These are phyloP conservation scores for Rhizopogon sp. DNA, from an alignment of 768 basidiomycete genomes.

Conservation along the genomic window DNA sequence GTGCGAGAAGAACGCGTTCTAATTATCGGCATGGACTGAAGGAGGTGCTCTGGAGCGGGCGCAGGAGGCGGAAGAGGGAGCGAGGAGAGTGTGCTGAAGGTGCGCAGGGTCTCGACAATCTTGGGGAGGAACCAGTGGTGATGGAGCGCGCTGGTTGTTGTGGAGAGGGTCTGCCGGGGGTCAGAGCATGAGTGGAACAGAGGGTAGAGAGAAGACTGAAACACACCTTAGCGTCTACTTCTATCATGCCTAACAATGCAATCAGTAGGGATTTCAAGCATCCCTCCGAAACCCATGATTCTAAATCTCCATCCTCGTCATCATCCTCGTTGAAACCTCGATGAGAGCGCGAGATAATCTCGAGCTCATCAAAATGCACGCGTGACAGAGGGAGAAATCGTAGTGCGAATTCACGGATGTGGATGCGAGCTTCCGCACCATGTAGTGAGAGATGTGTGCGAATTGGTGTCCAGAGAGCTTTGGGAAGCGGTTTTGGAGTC, in stretches of 20 bases:
- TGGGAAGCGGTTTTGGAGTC: slow-evolving; percentile 36
- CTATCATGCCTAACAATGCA: slow-evolving; percentile 52
- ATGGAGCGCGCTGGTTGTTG: background rate
- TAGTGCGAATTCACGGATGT: slow-evolving; percentile 70
- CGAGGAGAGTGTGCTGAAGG: slow-evolving; percentile 17
- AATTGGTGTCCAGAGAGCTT: slow-evolving; percentile 50
- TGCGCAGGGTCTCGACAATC: slow-evolving; percentile 1
- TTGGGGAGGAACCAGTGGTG: background rate
- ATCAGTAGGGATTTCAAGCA: slow-evolving; percentile 62
- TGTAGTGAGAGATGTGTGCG: slow-evolving; percentile 36
- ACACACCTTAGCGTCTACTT: slow-evolving; percentile 30
- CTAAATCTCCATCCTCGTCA: slow-evolving; percentile 32
- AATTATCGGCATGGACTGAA: slow-evolving; percentile 28
- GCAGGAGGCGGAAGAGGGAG: slow-evolving; percentile 62
- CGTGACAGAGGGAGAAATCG: slow-evolving; percentile 56
- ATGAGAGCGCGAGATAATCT: slow-evolving; percentile 37
- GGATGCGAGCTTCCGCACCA: slow-evolving; percentile 56
- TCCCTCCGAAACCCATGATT: slow-evolving; percentile 60
- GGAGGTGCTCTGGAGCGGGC: slow-evolving; percentile 21
- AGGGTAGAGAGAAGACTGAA: background rate
- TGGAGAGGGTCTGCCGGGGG: background rate
- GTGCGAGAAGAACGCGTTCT: slow-evolving; percentile 43
- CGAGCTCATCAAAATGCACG: slow-evolving; percentile 60
- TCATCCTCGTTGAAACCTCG: slow-evolving; percentile 34
- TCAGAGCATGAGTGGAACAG: background rate